Percentiles rank a stretch among this genome's conserved stretches.
phyloP scores from a whole-genome alignment of 148 eudicot species.

The Persicaria tinctoria region DNA sequence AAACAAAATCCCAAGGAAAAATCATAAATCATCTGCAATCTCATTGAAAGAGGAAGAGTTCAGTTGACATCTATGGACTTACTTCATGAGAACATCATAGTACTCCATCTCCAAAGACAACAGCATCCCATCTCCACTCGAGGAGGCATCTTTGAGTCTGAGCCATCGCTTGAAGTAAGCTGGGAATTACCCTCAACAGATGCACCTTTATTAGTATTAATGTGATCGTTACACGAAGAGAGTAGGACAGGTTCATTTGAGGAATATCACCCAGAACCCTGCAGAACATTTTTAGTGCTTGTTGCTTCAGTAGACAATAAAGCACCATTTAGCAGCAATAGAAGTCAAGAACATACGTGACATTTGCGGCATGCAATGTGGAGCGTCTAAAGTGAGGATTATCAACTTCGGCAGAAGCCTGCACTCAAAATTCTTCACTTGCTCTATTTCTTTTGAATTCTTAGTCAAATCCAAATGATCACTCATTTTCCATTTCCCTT shows the following conservation, averaged over 20 bases:
- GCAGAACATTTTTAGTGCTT: background rate
- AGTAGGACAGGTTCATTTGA: conserved; percentile 20
- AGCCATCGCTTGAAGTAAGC: conserved; percentile 27
- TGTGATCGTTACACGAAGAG: conserved; percentile 19
- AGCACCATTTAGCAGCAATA: background rate
- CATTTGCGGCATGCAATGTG: conserved; percentile 11
- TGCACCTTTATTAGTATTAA: conserved; percentile 17
- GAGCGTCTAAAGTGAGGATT: conserved; percentile 15
- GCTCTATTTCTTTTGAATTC: no score
- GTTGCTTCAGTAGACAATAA: conserved; percentile 7
- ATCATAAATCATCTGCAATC: no score
- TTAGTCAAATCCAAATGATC: no score
- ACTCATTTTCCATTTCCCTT: no score
- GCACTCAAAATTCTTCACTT: background rate
- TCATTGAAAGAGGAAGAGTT: no score
- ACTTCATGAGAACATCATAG: no score
- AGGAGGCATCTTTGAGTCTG: conserved; percentile 18
- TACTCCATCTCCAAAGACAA: no score
- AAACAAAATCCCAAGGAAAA: no score
- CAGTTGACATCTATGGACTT: no score
- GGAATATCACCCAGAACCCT: conserved; percentile 14
- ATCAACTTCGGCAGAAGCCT: conserved; percentile 7
- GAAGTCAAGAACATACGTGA: conserved; percentile 17
- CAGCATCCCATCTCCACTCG: background rate
- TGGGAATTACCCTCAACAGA: conserved; percentile 28